These are phyloP conservation scores for Phytopythium vexans DNA, from an alignment of 352 stramenopile genomes.

Conservation along the genomic window DNA sequence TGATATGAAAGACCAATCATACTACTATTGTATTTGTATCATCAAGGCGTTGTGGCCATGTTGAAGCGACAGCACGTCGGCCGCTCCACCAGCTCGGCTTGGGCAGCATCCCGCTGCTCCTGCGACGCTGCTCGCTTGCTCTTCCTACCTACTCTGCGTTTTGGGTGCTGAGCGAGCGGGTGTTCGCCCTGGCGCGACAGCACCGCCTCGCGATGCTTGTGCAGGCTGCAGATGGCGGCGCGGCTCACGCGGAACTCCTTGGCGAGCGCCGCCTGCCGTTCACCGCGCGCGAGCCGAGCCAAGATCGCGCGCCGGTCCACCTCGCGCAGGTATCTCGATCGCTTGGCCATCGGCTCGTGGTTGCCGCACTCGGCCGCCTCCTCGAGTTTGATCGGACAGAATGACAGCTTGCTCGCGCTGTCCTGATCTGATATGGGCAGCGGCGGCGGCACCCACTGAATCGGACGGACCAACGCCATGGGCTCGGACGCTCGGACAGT, in stretches of 20 bases:
- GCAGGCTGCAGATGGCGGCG: conserved; percentile 65
- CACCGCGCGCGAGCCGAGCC: conserved; percentile 47
- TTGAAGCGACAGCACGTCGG: too few relatives aligned
- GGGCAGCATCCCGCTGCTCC: not conserved
- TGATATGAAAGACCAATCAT: too few relatives aligned
- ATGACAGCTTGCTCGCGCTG: not conserved
- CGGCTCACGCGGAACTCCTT: conserved; percentile 72
- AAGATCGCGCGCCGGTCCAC: conserved; percentile 64
- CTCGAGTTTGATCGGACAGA: too few relatives aligned
- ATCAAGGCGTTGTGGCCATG: too few relatives aligned
- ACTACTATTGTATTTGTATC: too few relatives aligned
- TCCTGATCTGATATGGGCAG: not conserved
- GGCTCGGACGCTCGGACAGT: not conserved
- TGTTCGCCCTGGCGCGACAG: conserved; percentile 45
- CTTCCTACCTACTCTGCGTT: conserved; percentile 28
- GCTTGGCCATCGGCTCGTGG: conserved; percentile 19
- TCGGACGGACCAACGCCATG: not conserved
- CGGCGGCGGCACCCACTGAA: not conserved
- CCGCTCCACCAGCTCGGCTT: not conserved
- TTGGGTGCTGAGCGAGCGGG: conserved; percentile 61
- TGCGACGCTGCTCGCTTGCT: conserved; percentile 5
- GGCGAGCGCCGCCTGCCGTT: conserved; percentile 58
- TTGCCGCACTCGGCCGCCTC: conserved; percentile 1
- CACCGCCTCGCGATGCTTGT: conserved; percentile 58
- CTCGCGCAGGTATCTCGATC: conserved; percentile 60